phyloP scores from a whole-genome alignment of 495 filamentous ascomycete species.

The Aspergillus heteromorphus region DNA sequence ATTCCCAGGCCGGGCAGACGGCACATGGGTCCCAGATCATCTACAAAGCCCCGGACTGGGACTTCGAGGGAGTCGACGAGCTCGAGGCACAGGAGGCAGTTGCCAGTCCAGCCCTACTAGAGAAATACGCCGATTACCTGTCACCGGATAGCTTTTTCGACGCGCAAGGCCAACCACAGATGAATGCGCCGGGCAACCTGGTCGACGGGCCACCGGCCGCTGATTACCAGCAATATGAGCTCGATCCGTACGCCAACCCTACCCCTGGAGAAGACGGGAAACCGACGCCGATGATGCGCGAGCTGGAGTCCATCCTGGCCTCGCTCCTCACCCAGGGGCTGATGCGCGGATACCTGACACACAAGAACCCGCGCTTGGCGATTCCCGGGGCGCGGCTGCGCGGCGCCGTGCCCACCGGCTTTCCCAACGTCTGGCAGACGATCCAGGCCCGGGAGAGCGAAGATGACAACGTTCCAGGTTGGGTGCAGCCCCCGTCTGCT shows the following conservation, averaged over 20 bases:
- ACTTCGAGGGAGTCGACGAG: conserved; percentile 24
- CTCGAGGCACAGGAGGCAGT: conserved; percentile 1
- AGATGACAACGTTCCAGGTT: conserved; percentile 47
- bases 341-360: conserved; percentile 82
- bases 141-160: conserved; percentile 33
- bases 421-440: conserved; percentile 56
- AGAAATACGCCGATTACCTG: conserved; percentile 35
- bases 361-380: conserved; percentile 68
- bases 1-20: conserved; percentile 13
- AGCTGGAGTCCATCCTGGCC: conserved; percentile 73
- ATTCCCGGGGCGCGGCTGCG: conserved; percentile 70
- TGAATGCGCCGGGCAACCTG: conserved; percentile 21
- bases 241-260: conserved; percentile 32
- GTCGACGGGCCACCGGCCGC: conserved; percentile 39
- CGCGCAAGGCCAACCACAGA: conserved; percentile 24
- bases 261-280: conserved; percentile 34
- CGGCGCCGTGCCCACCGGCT: conserved; percentile 56
- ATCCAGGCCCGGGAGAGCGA: conserved; percentile 41
- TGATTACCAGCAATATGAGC: conserved; percentile 41
- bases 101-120: conserved; percentile 17
- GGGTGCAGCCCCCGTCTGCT: conserved; percentile 39
- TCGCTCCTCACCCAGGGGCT: conserved; percentile 76
- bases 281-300: conserved; percentile 49
- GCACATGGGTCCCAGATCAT: conserved; percentile 31
- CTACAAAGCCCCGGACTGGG: conserved; percentile 24